Conservation (phyloP, 805 yeast genomes). For the Nakazawaea wickerhamii region DNA sequence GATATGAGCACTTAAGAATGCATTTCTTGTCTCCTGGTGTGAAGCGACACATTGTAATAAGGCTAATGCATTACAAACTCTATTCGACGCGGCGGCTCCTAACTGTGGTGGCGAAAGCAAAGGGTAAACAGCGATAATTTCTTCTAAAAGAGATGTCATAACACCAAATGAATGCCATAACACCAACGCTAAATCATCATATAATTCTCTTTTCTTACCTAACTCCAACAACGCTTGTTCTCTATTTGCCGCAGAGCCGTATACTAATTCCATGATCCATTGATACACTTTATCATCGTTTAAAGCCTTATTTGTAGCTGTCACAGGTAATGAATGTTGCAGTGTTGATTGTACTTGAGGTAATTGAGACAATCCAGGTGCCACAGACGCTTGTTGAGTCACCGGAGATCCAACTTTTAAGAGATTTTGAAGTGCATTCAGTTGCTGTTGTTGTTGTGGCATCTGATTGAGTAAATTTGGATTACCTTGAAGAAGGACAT, state of each 20-base stretch:
- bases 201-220: slow-evolving; percentile 91
- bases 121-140: slow-evolving; percentile 87
- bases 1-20: slow-evolving; percentile 83
- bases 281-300: slow-evolving; percentile 81
- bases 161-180: slow-evolving; percentile 97
- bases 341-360: slow-evolving; percentile 8
- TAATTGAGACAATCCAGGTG: slow-evolving; percentile 16
- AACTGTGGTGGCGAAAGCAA: slow-evolving; percentile 80
- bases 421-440: slow-evolving; percentile 1
- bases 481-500: slow-evolving; percentile 14
- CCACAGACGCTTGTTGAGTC: slow-evolving; percentile 12
- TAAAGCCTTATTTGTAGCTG: slow-evolving; percentile 33
- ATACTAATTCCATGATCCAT: slow-evolving; percentile 86
- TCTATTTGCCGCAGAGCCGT: slow-evolving; percentile 67
- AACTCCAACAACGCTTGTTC: slow-evolving; percentile 90
- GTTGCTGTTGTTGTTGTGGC: slow-evolving; percentile 14
- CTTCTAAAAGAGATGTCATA: slow-evolving; percentile 86
- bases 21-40: slow-evolving; percentile 81
- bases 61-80: slow-evolving; percentile 95
- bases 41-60: slow-evolving; percentile 95
- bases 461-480: slow-evolving; percentile 13
- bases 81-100: slow-evolving; percentile 79
- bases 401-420: slow-evolving; percentile 5
- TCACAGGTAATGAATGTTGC: slow-evolving; percentile 7
- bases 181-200: slow-evolving; percentile 87